These are phyloP conservation scores for Carex arenaria DNA, from an alignment of 202 grass and related monocot genomes.

Conservation along the genomic window DNA sequence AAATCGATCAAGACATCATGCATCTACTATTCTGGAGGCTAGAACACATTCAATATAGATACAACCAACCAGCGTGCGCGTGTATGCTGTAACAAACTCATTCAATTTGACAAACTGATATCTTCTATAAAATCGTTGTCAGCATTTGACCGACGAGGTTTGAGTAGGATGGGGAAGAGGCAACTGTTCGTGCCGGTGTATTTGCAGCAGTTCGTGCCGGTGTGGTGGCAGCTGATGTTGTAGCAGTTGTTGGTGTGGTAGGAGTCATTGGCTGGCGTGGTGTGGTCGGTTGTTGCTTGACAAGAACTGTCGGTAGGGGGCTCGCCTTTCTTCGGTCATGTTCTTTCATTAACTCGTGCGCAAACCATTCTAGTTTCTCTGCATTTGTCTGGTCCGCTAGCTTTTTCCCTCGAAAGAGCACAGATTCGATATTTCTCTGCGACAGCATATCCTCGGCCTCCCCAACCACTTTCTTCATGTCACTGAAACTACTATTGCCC, in stretches of 20 bases:
- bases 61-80: neutral
- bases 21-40: constrained; percentile 4
- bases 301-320: constrained; percentile 16
- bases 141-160: constrained; percentile 67
- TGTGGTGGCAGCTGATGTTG: neutral
- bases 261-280: constrained; percentile 16
- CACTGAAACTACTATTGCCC: constrained; percentile 23
- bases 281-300: constrained; percentile 36
- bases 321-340: constrained; percentile 43
- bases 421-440: constrained; percentile 74
- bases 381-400: constrained; percentile 73
- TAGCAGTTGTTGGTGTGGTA: neutral
- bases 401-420: constrained; percentile 72
- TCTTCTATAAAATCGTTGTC: constrained; percentile 54
- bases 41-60: neutral
- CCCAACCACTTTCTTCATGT: constrained; percentile 12
- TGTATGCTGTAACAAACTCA: neutral
- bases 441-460: constrained; percentile 60
- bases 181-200: neutral
- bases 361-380: constrained; percentile 73
- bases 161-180: constrained; percentile 51
- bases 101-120: neutral
- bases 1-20: neutral
- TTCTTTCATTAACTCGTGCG: constrained; percentile 74
- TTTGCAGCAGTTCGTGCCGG: neutral